Percentiles rank a stretch among this genome's conserved stretches.
phyloP scores from a whole-genome alignment of 1,139 yeast genomes.

The Hanseniaspora uvarum region DNA sequence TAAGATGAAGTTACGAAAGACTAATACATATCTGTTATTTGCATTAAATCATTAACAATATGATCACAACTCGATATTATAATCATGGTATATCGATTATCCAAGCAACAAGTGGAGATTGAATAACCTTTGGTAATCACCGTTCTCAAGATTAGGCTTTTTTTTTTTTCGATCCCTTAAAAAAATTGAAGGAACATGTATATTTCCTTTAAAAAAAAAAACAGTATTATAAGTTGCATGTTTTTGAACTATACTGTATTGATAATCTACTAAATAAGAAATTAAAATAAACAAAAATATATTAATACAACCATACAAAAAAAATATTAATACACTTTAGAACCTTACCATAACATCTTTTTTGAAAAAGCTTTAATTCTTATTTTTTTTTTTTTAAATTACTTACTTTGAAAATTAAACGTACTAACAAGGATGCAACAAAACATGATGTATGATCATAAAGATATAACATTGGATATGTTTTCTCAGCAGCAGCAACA shows the following conservation, averaged over 20 bases:
- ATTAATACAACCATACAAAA: too few species aligned
- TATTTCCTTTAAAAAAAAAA: neutral
- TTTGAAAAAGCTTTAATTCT: neutral
- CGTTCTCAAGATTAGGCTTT: neutral
- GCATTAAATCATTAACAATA: too few species aligned
- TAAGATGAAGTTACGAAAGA: too few species aligned
- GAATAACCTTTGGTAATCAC: neutral
- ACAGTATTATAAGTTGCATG: neutral
- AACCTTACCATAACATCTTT: too few species aligned
- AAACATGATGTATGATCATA: neutral
- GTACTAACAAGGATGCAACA: neutral
- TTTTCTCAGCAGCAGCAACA: conserved; percentile 13
- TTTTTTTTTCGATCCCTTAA: neutral
- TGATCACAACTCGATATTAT: too few species aligned
- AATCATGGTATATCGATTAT: too few species aligned
- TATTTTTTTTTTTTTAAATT: neutral
- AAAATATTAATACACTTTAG: too few species aligned
- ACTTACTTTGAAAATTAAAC: neutral
- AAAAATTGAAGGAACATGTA: neutral
- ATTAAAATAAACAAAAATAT: too few species aligned
- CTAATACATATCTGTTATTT: too few species aligned
- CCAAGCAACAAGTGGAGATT: too few species aligned
- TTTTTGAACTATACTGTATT: too few species aligned
- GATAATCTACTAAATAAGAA: too few species aligned
- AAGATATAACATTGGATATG: conserved; percentile 11